Base-by-base conservation (phyloP, 176 grass and related monocot genomes). In the Oryza punctata region DNA sequence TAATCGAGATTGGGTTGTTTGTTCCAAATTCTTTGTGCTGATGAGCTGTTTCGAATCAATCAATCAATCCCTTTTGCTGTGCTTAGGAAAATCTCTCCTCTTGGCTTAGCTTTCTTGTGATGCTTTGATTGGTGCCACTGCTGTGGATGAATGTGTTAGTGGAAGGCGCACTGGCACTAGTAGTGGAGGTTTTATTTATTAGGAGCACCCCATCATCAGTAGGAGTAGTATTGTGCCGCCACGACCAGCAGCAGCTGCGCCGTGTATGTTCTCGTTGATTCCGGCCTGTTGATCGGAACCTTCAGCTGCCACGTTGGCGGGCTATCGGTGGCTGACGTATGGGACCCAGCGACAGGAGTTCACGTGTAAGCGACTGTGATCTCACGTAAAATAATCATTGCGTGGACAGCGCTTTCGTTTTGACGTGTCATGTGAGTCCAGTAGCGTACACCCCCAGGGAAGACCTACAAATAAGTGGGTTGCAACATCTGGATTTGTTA, bases 11-110 rank as follows among this genome's bases (percentile, higher is more conserved):
- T 9, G 61, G 57, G 41, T 19, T 73, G 52, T 33, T 19, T 73
- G 54, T 33, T 86, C 73, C 28, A 41, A 5, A 10, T 8, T 70
- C 30, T 69, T 25, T 73, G 7, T 25, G 80, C 12, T 66, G 33
- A 1, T 45, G 75, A 83, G 32, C 59, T 83, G 75, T 57, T 88
- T 81, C 45, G 46, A 69, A 6, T 52, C 49, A 52, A 52, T 52
- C 16, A 6, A 52, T 33, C 32, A 4, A 35, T 6, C 33, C 33
- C 33, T 35, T 35, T 35, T 35, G 33, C 33, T 35, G 33, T 18
- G 11, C 71, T 10, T 14, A 14, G 9, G 61, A 78, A 71, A 72
- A 30, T 13, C 23, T 6, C 5, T 38, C 16, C 33, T 35, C 5
- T 35, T 35, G 33, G 33, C 33, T 35, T 35, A 6, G 28, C 33